Conservation (phyloP, 805 yeast genomes). For the Candida insectalens region DNA sequence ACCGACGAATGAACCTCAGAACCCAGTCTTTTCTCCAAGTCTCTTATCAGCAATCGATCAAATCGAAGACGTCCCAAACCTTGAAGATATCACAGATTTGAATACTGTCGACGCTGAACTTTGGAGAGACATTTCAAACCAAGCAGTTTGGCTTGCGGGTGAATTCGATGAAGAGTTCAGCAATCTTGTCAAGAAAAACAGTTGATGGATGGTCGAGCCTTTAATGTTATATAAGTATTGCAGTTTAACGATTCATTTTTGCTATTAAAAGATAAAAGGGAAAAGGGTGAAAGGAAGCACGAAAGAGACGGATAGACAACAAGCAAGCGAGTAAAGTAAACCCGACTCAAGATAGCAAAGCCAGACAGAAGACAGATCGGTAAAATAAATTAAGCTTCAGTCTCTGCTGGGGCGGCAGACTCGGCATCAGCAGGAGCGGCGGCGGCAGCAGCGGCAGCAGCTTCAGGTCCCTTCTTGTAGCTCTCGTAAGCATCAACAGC, state of each 20-base stretch:
- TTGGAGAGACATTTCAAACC: constrained; percentile 72
- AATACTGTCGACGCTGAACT: constrained; percentile 40
- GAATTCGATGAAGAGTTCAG: constrained; percentile 31
- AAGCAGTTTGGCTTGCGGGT: constrained; percentile 62
- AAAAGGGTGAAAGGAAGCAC: background rate
- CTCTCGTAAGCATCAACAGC: constrained; percentile 92
- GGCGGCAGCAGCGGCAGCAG: constrained; percentile 18
- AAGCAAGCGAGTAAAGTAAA: constrained; percentile 2
- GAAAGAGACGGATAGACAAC: background rate
- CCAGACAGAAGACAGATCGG: constrained; percentile 2
- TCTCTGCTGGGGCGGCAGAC: constrained; percentile 3
- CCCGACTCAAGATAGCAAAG: constrained; percentile 4
- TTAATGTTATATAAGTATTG: too few relatives aligned
- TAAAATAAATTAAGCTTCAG: constrained; percentile 1
- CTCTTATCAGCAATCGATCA: constrained; percentile 23
- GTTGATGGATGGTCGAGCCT: background rate
- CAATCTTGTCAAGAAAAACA: constrained; percentile 8
- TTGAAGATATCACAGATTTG: constrained; percentile 23
- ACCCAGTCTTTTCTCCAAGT: constrained; percentile 18
- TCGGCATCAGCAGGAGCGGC: constrained; percentile 6
- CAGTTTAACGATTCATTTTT: background rate
- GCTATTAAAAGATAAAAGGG: background rate
- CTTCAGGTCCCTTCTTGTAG: constrained; percentile 50
- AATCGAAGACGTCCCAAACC: constrained; percentile 25
- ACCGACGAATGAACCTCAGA: constrained; percentile 1